A percentile compares a stretch with the other conserved stretches of the same genome.
Evolutionary conservation across 805 yeast species (phyloP).

Genomic region (Yarrowia alimentaria): DNA sequence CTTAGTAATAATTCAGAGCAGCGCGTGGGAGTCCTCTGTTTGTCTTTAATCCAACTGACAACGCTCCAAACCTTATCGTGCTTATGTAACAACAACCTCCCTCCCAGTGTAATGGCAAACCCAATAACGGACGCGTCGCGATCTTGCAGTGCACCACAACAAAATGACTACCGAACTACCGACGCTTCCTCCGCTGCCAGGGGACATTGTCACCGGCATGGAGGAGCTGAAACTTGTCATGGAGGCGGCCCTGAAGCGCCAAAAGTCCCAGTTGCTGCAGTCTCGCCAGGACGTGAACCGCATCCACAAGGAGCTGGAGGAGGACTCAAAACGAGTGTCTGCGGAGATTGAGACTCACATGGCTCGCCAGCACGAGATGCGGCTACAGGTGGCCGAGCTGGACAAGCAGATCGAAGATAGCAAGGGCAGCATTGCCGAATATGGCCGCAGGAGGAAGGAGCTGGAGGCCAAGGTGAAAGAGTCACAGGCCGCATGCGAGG

Average conservation of each 20-base stretch:
- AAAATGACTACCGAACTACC: constrained; percentile 7
- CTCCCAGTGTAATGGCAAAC: too few relatives aligned
- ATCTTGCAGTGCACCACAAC: too few relatives aligned
- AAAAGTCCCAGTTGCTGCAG: constrained; percentile 12
- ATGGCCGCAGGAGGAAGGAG: constrained; percentile 1
- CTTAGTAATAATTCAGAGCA: too few relatives aligned
- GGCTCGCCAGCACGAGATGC: constrained; percentile 35
- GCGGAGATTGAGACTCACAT: constrained; percentile 34
- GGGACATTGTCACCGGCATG: constrained; percentile 9
- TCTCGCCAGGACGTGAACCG: constrained; percentile 13
- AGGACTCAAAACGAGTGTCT: constrained; percentile 35
- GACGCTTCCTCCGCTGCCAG: constrained; percentile 3
- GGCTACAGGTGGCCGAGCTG: constrained; percentile 31
- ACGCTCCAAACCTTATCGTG: too few relatives aligned
- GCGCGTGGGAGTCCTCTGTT: too few relatives aligned
- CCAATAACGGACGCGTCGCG: too few relatives aligned
- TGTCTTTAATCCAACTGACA: too few relatives aligned
- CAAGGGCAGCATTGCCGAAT: constrained; percentile 39
- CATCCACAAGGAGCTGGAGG: constrained; percentile 31
- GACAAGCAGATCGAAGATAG: constrained; percentile 37
- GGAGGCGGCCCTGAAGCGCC: constrained; percentile 8
- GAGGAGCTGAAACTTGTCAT: constrained; percentile 22
- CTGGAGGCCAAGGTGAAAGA: constrained; percentile 9
- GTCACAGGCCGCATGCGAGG: neutral
- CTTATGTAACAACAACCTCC: too few relatives aligned